phyloP scores from a whole-genome alignment of 768 basidiomycete species.

The Amanita thiersii region DNA sequence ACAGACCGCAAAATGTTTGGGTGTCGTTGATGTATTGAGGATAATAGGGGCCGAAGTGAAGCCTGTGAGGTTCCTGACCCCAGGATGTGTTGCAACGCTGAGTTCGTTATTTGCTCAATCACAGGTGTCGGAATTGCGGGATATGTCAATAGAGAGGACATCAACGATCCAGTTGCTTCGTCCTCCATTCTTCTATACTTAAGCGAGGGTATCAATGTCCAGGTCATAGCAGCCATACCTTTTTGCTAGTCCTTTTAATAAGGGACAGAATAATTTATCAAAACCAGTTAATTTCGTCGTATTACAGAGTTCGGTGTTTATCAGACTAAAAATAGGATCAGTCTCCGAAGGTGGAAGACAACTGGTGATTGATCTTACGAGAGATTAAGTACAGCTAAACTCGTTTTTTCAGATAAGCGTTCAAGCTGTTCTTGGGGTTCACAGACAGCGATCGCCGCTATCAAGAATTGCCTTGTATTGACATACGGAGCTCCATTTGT shows the following conservation, averaged over 20 bases:
- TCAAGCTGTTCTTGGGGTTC: constrained; percentile 52
- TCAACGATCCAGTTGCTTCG: constrained; percentile 17
- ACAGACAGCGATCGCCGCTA: constrained; percentile 57
- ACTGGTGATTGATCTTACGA: no score
- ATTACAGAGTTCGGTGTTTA: constrained; percentile 11
- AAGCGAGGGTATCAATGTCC: background rate
- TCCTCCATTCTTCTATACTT: constrained; percentile 22
- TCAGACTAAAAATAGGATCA: constrained; percentile 8
- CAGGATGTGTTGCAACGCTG: constrained; percentile 20
- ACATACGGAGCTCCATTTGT: constrained; percentile 39
- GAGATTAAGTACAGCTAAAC: constrained; percentile 35
- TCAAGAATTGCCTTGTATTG: constrained; percentile 51
- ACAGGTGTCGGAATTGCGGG: constrained; percentile 24
- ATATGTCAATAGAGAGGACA: constrained; percentile 30
- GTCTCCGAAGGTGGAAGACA: background rate
- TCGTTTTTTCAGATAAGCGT: constrained; percentile 30
- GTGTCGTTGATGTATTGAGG: constrained; percentile 59
- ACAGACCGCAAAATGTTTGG: constrained; percentile 16
- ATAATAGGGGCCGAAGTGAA: constrained; percentile 29
- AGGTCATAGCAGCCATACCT: background rate
- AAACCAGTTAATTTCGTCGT: constrained; percentile 14
- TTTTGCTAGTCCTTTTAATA: constrained; percentile 15
- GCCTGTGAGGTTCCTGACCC: constrained; percentile 15
- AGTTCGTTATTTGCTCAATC: constrained; percentile 20
- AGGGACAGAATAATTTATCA: constrained; percentile 19